Percentiles rank a stretch among this genome's conserved stretches.
phyloP scores from a whole-genome alignment of 495 filamentous ascomycete genomes.

The Xanthoparmelia taractica region DNA sequence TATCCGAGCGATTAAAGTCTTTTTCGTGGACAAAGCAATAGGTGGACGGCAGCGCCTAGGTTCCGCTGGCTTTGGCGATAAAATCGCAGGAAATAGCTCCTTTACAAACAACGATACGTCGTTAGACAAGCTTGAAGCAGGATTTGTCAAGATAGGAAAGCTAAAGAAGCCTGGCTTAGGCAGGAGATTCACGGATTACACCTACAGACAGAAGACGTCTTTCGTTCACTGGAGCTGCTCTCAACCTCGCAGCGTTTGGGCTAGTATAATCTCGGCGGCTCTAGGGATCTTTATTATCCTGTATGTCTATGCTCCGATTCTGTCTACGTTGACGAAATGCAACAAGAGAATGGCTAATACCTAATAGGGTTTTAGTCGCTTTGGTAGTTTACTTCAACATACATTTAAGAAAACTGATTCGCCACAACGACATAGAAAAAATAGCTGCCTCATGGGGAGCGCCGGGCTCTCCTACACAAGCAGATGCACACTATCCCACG shows the following conservation, averaged over 20 bases:
- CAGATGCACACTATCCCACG: conserved; percentile 9
- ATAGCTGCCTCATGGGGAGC: conserved; percentile 15
- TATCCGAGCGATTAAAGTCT: neutral
- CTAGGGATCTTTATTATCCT: neutral
- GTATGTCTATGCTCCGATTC: neutral
- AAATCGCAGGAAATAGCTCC: neutral
- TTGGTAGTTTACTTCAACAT: conserved; percentile 11
- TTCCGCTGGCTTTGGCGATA: neutral
- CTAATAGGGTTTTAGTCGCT: neutral
- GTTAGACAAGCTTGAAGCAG: neutral
- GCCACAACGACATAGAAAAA: conserved; percentile 15
- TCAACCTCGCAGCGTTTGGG: neutral
- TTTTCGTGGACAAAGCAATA: neutral
- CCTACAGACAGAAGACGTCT: neutral
- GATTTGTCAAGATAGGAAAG: neutral
- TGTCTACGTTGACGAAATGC: neutral
- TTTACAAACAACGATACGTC: neutral
- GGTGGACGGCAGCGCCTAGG: neutral
- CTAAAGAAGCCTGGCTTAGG: neutral
- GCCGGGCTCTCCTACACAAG: neutral
- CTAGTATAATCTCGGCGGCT: neutral
- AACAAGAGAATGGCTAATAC: neutral
- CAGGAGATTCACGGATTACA: neutral
- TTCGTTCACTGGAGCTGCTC: neutral
- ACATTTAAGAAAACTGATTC: conserved; percentile 4